Evolutionary conservation across 371 early-diverging fungal genomes (phyloP).

Genomic region (Mortierella sp.): DNA sequence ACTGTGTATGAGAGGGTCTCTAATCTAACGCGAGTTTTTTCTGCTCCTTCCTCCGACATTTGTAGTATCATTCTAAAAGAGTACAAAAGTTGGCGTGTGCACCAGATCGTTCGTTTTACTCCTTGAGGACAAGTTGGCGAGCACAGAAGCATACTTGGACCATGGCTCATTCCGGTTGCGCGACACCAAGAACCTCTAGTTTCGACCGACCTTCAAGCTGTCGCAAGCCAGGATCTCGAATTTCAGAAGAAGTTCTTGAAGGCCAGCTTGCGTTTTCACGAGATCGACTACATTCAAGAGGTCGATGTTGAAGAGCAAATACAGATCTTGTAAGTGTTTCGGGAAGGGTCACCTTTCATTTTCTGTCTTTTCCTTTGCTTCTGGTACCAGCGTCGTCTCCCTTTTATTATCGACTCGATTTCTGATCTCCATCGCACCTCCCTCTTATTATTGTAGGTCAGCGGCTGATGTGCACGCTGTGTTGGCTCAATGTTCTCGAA

Average conservation of each 20-base stretch:
- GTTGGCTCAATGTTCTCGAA: conserved; percentile 86
- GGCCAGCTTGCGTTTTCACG: conserved; percentile 86
- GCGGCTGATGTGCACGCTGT: conserved; percentile 85
- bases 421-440: background rate
- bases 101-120: conserved; percentile 87
- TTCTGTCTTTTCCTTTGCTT: too few species aligned
- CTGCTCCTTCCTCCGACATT: background rate
- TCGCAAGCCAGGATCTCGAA: conserved; percentile 90
- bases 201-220: conserved; percentile 70
- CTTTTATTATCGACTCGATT: too few species aligned
- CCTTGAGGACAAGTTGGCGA: conserved; percentile 85
- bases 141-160: conserved; percentile 85
- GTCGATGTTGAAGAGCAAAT: conserved; percentile 74
- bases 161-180: conserved; percentile 79
- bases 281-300: conserved; percentile 77
- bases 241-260: conserved; percentile 88
- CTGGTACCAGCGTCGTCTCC: too few species aligned
- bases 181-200: conserved; percentile 61
- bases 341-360: background rate
- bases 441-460: conserved; percentile 53
- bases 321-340: conserved; percentile 65
- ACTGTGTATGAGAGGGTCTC: conserved; percentile 21
- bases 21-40: background rate
- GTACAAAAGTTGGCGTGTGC: conserved; percentile 82
- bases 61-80: conserved; percentile 78